Evolutionary conservation across 768 basidiomycete genomes (phyloP), one percentile per base, ranked within the genome.

Genomic region (Arthromyces matolae): DNA sequence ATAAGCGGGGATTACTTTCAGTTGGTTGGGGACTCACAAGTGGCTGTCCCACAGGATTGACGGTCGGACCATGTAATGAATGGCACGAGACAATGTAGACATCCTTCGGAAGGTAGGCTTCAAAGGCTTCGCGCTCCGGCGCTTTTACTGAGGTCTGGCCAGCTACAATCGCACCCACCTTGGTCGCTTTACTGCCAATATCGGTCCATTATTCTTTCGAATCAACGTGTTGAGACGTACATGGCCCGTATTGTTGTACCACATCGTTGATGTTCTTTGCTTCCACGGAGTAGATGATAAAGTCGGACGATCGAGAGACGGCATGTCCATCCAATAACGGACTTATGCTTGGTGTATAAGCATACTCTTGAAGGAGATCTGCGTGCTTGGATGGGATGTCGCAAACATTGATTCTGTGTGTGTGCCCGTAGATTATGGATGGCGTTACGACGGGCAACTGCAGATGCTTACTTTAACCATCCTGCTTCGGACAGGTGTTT

Each of bases 121-220:
- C 96, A 59, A 96, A 98, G 0, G 96, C 94, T 2, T 65, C 77
- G 53, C 78, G 83, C 63, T 99, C 96, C 0, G 96, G 96, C 0
- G 93, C 89, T 63, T 99, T 99, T 35, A 97, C 94, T 1, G 91
- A 94, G 0, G 95, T 99, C 64, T 99, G 95, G 1, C 95, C 96
- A 1, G 92, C 82, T 22, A 99, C 94, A 35, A 95, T 81, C 2
- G 96, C 92, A 14, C 89, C 79, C 19, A 93, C 65, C 68, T 96
- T 98, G 1, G 95, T 97, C 10, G 93, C 94, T 93, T 47, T 31
- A 47, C 31, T 16, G 33, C n/a, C 6, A 22, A 48, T 43, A 28
- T 55, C 19, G 40, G 45, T 37, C 42, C 22, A 44, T 20, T 14
- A 25, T 28, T 47, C 22, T 23, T 24, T 5, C 36, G 3, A 10